phyloP scores from a whole-genome alignment of 257 asterid genomes.

The Knoxia roxburghii region DNA sequence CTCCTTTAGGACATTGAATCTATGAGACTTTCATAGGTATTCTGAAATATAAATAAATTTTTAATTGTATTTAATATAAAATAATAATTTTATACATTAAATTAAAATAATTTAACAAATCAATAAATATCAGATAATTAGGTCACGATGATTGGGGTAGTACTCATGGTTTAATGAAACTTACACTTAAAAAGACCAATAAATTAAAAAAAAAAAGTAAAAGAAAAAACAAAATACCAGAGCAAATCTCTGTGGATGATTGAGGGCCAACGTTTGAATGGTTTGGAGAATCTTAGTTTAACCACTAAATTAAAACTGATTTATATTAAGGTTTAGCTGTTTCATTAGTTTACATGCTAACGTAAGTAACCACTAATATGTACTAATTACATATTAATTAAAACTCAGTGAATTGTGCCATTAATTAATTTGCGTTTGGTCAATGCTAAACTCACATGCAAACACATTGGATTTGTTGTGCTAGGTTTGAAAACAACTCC shows the following conservation, averaged over 20 bases:
- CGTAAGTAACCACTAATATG: neutral
- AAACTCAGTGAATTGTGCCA: neutral
- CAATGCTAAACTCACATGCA: constrained; percentile 13
- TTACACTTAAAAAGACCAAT: neutral
- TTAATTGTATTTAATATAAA: too few species aligned
- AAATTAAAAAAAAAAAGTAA: too few species aligned
- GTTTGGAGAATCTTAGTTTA: constrained; percentile 37
- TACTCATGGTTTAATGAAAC: neutral
- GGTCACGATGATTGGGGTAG: constrained; percentile 13
- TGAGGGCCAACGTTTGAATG: neutral
- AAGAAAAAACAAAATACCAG: neutral
- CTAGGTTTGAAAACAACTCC: neutral
- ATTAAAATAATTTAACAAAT: neutral
- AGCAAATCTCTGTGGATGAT: neutral
- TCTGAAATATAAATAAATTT: too few species aligned
- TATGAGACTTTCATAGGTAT: too few species aligned
- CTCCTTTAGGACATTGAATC: too few species aligned
- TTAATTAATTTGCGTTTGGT: neutral
- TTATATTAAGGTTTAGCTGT: too few species aligned
- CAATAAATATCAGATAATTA: too few species aligned
- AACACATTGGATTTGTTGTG: neutral
- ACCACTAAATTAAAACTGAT: constrained; percentile 19
- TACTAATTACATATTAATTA: neutral
- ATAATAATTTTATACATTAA: too few species aligned
- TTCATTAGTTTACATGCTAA: neutral